Evolutionary conservation across 352 stramenopile species (phyloP).

Genomic region (Phytophthora tubulina): DNA sequence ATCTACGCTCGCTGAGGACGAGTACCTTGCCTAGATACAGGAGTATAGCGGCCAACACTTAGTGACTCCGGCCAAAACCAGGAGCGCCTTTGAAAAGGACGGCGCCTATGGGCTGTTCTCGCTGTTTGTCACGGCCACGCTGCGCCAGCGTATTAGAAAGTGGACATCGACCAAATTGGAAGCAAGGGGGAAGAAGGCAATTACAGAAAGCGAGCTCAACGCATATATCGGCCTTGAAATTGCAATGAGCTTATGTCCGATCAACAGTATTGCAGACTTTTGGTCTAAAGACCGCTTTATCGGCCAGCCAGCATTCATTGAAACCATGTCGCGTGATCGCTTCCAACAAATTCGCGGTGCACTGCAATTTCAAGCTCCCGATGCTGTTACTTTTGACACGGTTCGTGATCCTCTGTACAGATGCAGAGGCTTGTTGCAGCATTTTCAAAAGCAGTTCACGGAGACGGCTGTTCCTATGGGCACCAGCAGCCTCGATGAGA

Average conservation of each 20-base stretch:
- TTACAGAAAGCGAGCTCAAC: too few relatives aligned
- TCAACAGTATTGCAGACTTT: slow-evolving; percentile 15
- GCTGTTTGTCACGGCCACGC: slow-evolving; percentile 8
- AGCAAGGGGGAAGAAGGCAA: too few relatives aligned
- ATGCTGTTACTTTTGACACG: neutral
- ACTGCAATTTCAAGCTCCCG: slow-evolving; percentile 16
- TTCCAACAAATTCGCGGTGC: slow-evolving; percentile 12
- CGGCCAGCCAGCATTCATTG: slow-evolving; percentile 9
- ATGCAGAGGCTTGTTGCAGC: slow-evolving; percentile 14
- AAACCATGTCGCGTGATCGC: slow-evolving; percentile 19
- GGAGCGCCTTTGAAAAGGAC: too few relatives aligned
- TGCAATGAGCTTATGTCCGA: too few relatives aligned
- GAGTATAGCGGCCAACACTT: too few relatives aligned
- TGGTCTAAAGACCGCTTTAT: slow-evolving; percentile 12
- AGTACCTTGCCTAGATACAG: too few relatives aligned
- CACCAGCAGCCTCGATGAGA: neutral
- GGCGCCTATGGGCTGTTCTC: slow-evolving; percentile 7
- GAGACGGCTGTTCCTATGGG: neutral
- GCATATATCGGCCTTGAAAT: too few relatives aligned
- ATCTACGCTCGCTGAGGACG: too few relatives aligned
- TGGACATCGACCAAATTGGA: too few relatives aligned
- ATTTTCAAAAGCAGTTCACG: neutral
- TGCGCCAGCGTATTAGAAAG: too few relatives aligned
- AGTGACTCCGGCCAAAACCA: too few relatives aligned
- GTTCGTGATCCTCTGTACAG: slow-evolving; percentile 10